phyloP scores from a whole-genome alignment of 2,329 filamentous ascomycete species.

The Fonsecaea erecta region DNA sequence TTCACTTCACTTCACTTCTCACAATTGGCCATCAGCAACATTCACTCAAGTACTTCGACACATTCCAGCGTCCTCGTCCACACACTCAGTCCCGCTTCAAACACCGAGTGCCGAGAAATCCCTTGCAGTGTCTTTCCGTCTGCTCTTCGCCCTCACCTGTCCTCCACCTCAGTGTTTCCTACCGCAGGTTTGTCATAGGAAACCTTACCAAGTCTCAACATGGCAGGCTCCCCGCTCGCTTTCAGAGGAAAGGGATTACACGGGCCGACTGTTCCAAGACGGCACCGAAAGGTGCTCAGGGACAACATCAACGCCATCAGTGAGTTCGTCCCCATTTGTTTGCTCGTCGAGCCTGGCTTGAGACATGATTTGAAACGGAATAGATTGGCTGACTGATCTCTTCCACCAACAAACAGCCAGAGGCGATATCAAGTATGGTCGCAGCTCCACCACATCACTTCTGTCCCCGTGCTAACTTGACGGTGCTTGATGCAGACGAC shows the following conservation, averaged over 20 bases:
- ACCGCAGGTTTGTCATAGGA: background rate
- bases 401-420: background rate
- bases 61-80: background rate
- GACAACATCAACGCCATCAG: constrained; percentile 37
- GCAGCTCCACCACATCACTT: background rate
- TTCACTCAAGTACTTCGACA: background rate
- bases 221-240: background rate
- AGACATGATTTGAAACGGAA: background rate
- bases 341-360: background rate
- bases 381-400: background rate
- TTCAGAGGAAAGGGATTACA: background rate
- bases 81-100: background rate
- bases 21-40: background rate
- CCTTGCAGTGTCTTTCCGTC: background rate
- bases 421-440: background rate
- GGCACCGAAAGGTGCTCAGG: background rate
- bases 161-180: background rate
- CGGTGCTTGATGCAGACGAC: constrained; percentile 24
- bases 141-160: background rate
- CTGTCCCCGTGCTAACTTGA: background rate
- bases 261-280: background rate
- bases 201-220: background rate
- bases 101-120: background rate
- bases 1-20: constrained; percentile 11
- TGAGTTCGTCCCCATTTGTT: constrained; percentile 24